Base-by-base conservation (phyloP, 257 asterid genomes). In the Jaltomata sinuosa region DNA sequence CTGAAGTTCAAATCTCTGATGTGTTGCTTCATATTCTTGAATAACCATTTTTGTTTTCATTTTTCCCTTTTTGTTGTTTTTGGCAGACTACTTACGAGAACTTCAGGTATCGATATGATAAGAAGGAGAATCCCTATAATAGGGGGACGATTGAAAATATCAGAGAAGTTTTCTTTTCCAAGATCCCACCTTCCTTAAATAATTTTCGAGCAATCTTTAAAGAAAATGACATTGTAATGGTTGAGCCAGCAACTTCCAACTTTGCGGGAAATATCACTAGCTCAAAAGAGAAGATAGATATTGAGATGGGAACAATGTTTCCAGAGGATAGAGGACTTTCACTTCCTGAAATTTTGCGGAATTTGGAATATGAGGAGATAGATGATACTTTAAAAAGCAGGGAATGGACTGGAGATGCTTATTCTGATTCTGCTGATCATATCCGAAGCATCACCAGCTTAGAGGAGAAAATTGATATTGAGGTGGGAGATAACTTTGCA, bases 31-130 rank as follows among this genome's bases (percentile, higher is more conserved):
- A 76, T 76, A 16, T 76, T 27, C 21, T 76, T 47, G 9, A 4
- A 16, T 19, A 49, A 16, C 62, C 6, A 27, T 77, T 45, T 47
- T 27, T 42, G 11, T 74, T 72, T 76, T 45, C n/a, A 9, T 29
- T 45, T 74, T 2, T 18, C 21, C 19, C 7, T 74, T 76, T 27
- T 34, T 16, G 19, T 52, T 62, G 40, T 76, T 49, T 42, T 82
- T 53, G 89, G 90, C 97, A 97, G 99, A 94, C 98, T 50, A 95
- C 99, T 3, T 95, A 95, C 7, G 99, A 97, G 90, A 97, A 95
- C 90, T 95, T 97, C 89, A 91, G 99, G 86, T 91, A 89, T 77
- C 91, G 91, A 77, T 95, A 94, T 69, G 98, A 91, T 76, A 88
- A 86, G 82, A 93, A 89, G 92, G 97, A 90, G 91, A 97, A 97